Evolutionary conservation across 257 asterid genomes (phyloP).

Genomic region (Solanum peruvianum): DNA sequence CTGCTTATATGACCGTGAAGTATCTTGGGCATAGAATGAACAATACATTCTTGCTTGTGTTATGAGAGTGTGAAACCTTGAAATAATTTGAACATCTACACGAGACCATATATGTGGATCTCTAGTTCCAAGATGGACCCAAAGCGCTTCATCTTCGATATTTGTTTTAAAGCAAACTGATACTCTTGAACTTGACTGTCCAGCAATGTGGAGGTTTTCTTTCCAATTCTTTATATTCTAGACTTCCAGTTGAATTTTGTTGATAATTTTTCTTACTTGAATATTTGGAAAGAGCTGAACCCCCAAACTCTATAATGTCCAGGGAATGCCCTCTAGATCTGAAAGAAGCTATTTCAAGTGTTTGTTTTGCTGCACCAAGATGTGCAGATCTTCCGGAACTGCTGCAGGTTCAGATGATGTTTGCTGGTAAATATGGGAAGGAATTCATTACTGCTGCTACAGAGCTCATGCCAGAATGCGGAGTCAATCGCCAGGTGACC

Average conservation of each 20-base stretch:
- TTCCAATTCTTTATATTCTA: background rate
- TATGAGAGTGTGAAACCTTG: background rate
- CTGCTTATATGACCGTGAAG: background rate
- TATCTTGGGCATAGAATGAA: background rate
- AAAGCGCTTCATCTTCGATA: background rate
- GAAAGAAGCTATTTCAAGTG: slow-evolving; percentile 93
- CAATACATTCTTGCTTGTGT: background rate
- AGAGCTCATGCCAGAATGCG: slow-evolving; percentile 94
- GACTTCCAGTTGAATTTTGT: background rate
- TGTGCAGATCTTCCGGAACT: slow-evolving; percentile 90
- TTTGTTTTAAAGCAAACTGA: background rate
- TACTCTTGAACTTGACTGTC: background rate
- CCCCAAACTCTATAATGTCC: slow-evolving; percentile 3
- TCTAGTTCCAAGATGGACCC: background rate
- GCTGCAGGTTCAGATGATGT: slow-evolving; percentile 62
- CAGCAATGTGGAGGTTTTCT: background rate
- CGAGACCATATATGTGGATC: background rate
- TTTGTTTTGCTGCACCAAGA: slow-evolving; percentile 98
- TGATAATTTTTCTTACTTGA: background rate
- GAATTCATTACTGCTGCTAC: slow-evolving; percentile 81
- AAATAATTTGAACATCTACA: background rate
- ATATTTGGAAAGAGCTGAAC: background rate
- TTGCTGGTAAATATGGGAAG: slow-evolving; percentile 82
- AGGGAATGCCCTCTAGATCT: slow-evolving; percentile 97
- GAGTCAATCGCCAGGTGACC: slow-evolving; percentile 93